These are phyloP conservation scores for Nematocida parisii DNA, from an alignment of 371 early-diverging fungal species.

Conservation along the genomic window DNA sequence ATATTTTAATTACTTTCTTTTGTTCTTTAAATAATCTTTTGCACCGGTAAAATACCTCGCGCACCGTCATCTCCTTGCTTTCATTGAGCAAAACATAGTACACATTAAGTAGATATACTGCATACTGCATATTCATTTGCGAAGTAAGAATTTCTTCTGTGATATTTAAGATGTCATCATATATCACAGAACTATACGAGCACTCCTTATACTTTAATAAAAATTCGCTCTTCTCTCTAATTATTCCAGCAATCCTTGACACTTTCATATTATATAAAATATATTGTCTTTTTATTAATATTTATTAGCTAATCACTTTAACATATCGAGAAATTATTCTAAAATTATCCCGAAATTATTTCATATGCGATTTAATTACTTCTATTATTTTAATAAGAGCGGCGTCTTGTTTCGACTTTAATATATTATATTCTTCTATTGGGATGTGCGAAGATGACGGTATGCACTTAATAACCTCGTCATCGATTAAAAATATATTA, in stretches of 20 bases:
- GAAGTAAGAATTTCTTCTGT: not conserved
- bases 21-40: constrained; percentile 61
- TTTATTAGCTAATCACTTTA: not conserved
- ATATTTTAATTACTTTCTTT: constrained; percentile 28
- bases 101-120: constrained; percentile 16
- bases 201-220: constrained; percentile 6
- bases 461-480: constrained; percentile 52
- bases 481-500: constrained; percentile 60
- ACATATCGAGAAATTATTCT: no score
- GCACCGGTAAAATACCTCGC: constrained; percentile 65
- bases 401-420: constrained; percentile 29
- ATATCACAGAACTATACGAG: not conserved
- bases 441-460: constrained; percentile 47
- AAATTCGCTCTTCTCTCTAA: constrained; percentile 24
- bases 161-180: constrained; percentile 19
- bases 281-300: not conserved
- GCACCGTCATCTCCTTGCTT: constrained; percentile 45
- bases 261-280: no score
- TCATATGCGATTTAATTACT: not conserved
- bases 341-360: no score
- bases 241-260: not conserved
- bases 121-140: not conserved
- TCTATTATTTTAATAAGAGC: constrained; percentile 31
- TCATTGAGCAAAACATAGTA: constrained; percentile 39
- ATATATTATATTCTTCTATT: constrained; percentile 38